A percentile compares a stretch with the other conserved stretches of the same genome.
Evolutionary conservation across 169 alveolate genomes (phyloP).

Genomic region (Plasmodium gaboni): DNA sequence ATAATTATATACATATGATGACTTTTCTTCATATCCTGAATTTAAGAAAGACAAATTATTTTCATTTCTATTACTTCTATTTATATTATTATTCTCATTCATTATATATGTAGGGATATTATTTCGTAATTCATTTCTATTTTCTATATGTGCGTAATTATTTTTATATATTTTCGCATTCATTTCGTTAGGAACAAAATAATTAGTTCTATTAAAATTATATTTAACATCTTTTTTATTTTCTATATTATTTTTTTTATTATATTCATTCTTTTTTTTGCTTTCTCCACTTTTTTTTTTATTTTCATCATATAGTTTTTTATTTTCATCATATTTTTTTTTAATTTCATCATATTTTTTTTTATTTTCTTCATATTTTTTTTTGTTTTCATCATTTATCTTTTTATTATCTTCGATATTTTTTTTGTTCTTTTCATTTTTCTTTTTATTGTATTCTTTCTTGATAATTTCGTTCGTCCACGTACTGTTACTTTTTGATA

Average conservation of each 20-base stretch:
- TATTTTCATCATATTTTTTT: too few relatives aligned
- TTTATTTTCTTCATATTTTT: too few relatives aligned
- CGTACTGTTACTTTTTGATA: too few relatives aligned
- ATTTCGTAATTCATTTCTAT: neutral
- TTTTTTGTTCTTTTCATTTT: too few relatives aligned
- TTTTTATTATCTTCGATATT: too few relatives aligned
- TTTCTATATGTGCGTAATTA: neutral
- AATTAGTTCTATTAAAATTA: slow-evolving; percentile 5
- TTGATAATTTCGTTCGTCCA: too few relatives aligned
- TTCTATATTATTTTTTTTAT: neutral
- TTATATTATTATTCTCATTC: neutral
- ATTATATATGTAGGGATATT: neutral
- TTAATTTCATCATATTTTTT: too few relatives aligned
- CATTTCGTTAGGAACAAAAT: neutral
- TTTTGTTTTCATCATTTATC: too few relatives aligned
- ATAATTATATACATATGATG: slow-evolving; percentile 3
- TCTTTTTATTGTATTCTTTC: too few relatives aligned
- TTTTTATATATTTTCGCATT: neutral
- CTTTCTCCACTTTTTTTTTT: too few relatives aligned
- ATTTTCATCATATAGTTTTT: too few relatives aligned
- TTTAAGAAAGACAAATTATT: neutral
- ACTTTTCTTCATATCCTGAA: neutral
- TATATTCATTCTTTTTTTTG: neutral
- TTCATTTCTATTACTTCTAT: neutral
- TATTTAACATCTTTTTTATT: slow-evolving; percentile 1